Evolutionary conservation across 179 eudicot species (phyloP), one percentile per base, ranked within the genome.

Genomic region (Silene noctiflora): DNA sequence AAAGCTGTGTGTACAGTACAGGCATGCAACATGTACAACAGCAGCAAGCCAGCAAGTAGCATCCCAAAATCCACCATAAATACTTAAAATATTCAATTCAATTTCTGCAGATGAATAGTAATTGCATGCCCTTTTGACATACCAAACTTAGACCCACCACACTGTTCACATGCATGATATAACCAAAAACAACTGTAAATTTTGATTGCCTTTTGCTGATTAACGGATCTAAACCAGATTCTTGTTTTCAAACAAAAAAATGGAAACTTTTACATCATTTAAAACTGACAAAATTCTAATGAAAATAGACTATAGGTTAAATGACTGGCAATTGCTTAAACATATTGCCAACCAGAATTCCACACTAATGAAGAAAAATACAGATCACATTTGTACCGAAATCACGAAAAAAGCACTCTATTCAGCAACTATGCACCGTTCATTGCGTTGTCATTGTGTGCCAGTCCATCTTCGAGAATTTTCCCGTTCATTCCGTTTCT

Each of bases 401-500:
- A 51, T 17, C 4, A 16, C n/a, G 17, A 13, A 13, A 13, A 4
- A 51, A 12, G 4, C 58, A 3, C 58, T 51, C 17, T 0, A 3
- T 14, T 51, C 58, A 53, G 16, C 62, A 25, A 73, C 85, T 91
- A 91, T 67, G 75, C 85, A 73, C 90, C 88, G 27, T 88, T 91
- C 65, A 84, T 88, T 67, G 79, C 86, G 69, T 81, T 71, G 69
- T 90, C 98, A 48, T 59, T 81, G 72, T 87, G 92, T 3, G 79
- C 61, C 27, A 75, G 88, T 16, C 89, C 87, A 44, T 89, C 92
- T 48, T 94, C 96, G 72, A 81, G 22, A 16, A 80, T 79, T 85
- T 92, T 94, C 21, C 97, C 94, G 65, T 94, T 94, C 79, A 87
- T 82, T 79, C 88, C 96, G 25, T 88, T 92, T 82, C 97, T 89